Base-by-base conservation (phyloP, 768 basidiomycete genomes). In the Crepidotus variabilis region DNA sequence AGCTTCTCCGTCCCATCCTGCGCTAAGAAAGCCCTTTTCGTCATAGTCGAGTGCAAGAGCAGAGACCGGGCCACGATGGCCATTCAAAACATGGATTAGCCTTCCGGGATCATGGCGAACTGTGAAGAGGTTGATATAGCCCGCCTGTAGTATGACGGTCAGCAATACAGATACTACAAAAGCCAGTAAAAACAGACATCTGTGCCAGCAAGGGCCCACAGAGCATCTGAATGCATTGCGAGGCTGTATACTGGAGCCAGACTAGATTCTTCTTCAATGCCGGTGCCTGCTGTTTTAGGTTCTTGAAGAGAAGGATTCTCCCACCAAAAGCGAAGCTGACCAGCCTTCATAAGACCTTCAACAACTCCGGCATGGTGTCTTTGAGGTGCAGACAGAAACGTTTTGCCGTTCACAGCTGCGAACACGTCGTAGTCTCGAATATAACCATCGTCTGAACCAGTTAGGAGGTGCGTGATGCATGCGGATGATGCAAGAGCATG, bases 381-480 rank as follows among this genome's bases (percentile, higher is more conserved):
- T 68, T 95, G 94, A 47, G 92, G 92, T 16, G 92, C 90, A 21
- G 88, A 94, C 60, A 97, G 78, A 63, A 92, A 87, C 34, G 83
- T 83, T 66, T 91, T 90, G 55, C 94, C 86, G 68, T 98, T 98
- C 39, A 93, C 87, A 36, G 90, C 85, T 39, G 88, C 69, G 71
- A 92, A 97, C 49, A 96, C 83, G 69, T 98, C 93, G 72, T 95
- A 98, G 73, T 92, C 83, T 35, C 94, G 84, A 46, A 98, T 88
- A 62, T 92, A 94, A 8, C 94, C 95, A 67, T 98, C 94, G 61
- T 96, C 90, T 11, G 90, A 92, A 34, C 94, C 94, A 13, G 95
- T 95, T 32, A 96, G 70, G 20, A 97, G 76, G 67, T 94, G 92
- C 18, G 90, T 85, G 82, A 95, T 85, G 71, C 94, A 96, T 23